phyloP scores from a whole-genome alignment of 371 early-diverging fungal genomes.

The Haplosporangium sp. region DNA sequence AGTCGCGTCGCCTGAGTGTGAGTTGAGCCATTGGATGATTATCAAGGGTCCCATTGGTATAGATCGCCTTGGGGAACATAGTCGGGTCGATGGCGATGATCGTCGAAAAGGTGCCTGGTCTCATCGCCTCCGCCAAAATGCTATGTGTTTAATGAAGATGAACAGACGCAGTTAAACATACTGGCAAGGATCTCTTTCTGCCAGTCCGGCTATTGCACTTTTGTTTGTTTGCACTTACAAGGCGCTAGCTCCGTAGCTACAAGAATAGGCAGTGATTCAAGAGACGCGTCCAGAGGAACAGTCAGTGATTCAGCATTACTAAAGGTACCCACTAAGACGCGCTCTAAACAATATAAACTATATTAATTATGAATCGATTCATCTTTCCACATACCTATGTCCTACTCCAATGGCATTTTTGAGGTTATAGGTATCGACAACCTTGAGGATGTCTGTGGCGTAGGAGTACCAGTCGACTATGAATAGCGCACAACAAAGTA shows the following conservation, averaged over 20 bases:
- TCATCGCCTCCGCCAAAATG: conserved; percentile 35
- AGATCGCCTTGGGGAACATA: conserved; percentile 37
- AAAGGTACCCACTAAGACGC: too few relatives aligned
- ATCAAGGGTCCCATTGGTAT: conserved; percentile 21
- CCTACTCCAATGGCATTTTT: conserved; percentile 46
- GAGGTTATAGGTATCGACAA: conserved; percentile 39
- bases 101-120: conserved; percentile 49
- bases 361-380: too few relatives aligned
- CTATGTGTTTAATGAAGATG: conserved; percentile 5
- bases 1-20: conserved; percentile 43
- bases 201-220: background rate
- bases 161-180: too few relatives aligned
- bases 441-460: conserved; percentile 36
- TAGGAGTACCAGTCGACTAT: conserved; percentile 49
- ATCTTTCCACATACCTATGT: conserved; percentile 27
- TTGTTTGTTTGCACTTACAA: conserved; percentile 20
- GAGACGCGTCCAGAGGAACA: background rate
- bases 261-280: background rate
- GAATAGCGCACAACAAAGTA: too few relatives aligned
- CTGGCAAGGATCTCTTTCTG: too few relatives aligned
- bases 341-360: too few relatives aligned
- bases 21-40: conserved; percentile 43
- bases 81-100: conserved; percentile 51
- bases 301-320: background rate
- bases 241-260: conserved; percentile 35